Conservation (phyloP, 352 stramenopile species). For the Phytophthora sp. region DNA sequence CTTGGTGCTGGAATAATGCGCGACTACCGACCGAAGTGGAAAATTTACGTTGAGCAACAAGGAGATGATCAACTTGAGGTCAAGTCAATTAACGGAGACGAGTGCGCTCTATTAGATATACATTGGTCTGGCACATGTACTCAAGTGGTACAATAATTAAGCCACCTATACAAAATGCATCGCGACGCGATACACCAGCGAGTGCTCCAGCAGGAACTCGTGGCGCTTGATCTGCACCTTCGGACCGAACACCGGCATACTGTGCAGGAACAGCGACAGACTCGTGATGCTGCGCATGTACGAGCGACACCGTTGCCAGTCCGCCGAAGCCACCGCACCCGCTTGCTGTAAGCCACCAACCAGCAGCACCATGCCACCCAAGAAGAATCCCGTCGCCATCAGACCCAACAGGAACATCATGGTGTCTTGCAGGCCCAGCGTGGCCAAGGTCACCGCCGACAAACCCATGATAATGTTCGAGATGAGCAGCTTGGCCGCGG, state of each 20-base stretch:
- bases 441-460: conserved; percentile 54
- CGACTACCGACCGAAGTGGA: too few relatives aligned
- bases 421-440: conserved; percentile 58
- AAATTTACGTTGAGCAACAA: too few relatives aligned
- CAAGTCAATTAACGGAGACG: conserved; percentile 3
- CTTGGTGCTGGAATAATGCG: too few relatives aligned
- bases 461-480: conserved; percentile 63
- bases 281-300: conserved; percentile 85
- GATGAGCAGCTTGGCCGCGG: conserved; percentile 72
- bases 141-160: conserved; percentile 15
- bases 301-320: conserved; percentile 78
- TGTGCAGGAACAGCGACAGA: conserved; percentile 83
- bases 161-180: conserved; percentile 76
- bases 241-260: conserved; percentile 64
- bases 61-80: too few relatives aligned
- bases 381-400: conserved; percentile 48
- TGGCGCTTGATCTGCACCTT: conserved; percentile 83
- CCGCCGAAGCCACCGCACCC: conserved; percentile 51
- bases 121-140: background rate
- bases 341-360: conserved; percentile 68
- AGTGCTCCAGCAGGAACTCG: conserved; percentile 79
- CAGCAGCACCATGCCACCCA: conserved; percentile 68
- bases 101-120: conserved; percentile 19
- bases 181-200: conserved; percentile 81
- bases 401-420: conserved; percentile 68